Evolutionary conservation across 441 rosid species (phyloP), one percentile per base, ranked within the genome.

Genomic region (Gossypium davidsonii): DNA sequence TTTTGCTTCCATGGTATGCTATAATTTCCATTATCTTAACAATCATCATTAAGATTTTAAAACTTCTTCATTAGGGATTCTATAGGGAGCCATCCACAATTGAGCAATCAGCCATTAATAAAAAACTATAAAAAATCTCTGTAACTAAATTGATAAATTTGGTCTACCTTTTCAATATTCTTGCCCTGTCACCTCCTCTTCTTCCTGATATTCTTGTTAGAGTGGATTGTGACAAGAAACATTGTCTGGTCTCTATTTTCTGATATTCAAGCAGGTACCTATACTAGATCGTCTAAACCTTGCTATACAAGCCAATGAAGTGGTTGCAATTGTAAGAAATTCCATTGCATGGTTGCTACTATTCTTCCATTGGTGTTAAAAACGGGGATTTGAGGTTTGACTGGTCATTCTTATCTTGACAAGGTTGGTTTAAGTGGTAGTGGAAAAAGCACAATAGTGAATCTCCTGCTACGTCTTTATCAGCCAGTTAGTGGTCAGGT

Each of bases 361-460:
- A 7, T 75, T 26, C 10, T 74, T 58, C 57, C 9, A 51, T 70
- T 55, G 71, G 18, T 74, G 14, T 6, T 44, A 4, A 39, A 55
- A 10, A 34, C 12, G 62, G 72, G 31, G 25, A 64, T 73, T 59
- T 44, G 9, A 20, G 26, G 17, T 66, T 20, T 17, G 71, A 77
- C 18, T 37, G 2, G 6, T 52, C 44, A n/a, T 59, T 31, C 12
- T 25, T 74, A 25, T 56, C 60, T 67, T 73, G 57, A 34, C 76
- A 72, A 83, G 87, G 84, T 79, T 61, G 87, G 87, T 42, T 62
- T 75, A 59, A 81, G 87, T 73, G 84, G 87, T 61, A 79, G 87
- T 34, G 87, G 87, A 34, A 83, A 83, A 72, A 83, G 76, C 83
- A 75, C 87, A 14, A 70, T 83, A 60, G 75, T 81, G 48, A 73